These are phyloP conservation scores for Aspergillus pseudoterreus DNA, from an alignment of 2,329 filamentous ascomycete genomes.

Conservation along the genomic window DNA sequence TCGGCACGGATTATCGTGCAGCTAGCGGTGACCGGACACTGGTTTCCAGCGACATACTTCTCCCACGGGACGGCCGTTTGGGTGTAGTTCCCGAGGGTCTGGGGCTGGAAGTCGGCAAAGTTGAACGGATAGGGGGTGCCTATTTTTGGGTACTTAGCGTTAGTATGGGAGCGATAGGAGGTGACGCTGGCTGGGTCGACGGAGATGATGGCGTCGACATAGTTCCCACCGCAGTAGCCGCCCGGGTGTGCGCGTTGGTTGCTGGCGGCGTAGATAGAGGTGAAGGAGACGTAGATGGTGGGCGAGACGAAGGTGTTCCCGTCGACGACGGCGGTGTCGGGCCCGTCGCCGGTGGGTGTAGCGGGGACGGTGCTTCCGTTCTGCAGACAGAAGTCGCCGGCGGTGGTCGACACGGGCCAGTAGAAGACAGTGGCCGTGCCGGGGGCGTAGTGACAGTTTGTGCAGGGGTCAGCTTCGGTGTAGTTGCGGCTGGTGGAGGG, in stretches of 20 bases:
- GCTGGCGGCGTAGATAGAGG: constrained; percentile 19
- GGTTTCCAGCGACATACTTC: constrained; percentile 17
- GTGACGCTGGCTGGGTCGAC: constrained; percentile 13
- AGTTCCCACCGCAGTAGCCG: constrained; percentile 15
- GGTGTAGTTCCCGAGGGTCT: constrained; percentile 16
- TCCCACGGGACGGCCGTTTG: constrained; percentile 19
- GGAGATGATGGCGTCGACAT: constrained; percentile 16
- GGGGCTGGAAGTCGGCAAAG: constrained; percentile 18
- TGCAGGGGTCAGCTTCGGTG: constrained; percentile 15
- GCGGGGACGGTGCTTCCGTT: constrained; percentile 17
- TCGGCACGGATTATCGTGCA: constrained; percentile 21
- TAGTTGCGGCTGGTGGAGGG: constrained; percentile 12
- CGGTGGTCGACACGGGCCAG: constrained; percentile 20
- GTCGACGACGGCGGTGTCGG: constrained; percentile 18
- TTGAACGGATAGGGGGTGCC: constrained; percentile 20
- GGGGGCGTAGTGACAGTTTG: constrained; percentile 18
- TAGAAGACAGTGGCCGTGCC: constrained; percentile 21
- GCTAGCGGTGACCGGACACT: constrained; percentile 12
- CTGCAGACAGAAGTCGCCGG: constrained; percentile 17
- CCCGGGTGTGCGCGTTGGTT: constrained; percentile 14
- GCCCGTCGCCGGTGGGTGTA: constrained; percentile 8
- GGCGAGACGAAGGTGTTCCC: constrained; percentile 19
- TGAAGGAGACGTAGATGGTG: constrained; percentile 21
- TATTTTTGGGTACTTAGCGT: constrained; percentile 18
- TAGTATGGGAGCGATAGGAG: constrained; percentile 18